phyloP scores from a whole-genome alignment of 2,329 filamentous ascomycete species.

The Sphaerulina vaccinii region DNA sequence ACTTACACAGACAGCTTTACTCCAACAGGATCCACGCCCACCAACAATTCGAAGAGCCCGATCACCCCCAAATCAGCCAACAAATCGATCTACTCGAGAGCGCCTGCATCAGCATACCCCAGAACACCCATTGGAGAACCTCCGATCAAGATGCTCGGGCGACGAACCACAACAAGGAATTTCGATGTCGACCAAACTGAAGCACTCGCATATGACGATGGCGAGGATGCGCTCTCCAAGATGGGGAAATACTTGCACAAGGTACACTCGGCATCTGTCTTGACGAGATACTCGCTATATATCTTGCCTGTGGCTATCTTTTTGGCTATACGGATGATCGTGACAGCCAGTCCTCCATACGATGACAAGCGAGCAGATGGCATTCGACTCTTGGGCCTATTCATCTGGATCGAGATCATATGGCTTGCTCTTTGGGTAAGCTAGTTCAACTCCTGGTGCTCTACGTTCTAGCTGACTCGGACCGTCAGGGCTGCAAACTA shows the following conservation, averaged over 20 bases:
- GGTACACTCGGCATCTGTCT: conserved; percentile 61
- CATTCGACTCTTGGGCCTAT: conserved; percentile 57
- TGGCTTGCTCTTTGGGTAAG: conserved; percentile 64
- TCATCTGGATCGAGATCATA: conserved; percentile 66
- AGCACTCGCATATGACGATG: conserved; percentile 35
- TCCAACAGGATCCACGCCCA: neutral
- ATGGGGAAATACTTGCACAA: conserved; percentile 66
- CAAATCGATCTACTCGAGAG: conserved; percentile 1
- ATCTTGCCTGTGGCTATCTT: conserved; percentile 62
- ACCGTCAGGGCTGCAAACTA: conserved; percentile 55
- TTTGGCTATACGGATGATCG: conserved; percentile 61
- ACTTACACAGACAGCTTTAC: too few species aligned
- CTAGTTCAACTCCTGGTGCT: neutral
- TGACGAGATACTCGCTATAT: conserved; percentile 67
- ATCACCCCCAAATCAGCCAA: neutral
- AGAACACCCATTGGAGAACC: conserved; percentile 1
- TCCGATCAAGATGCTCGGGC: conserved; percentile 6
- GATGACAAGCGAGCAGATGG: conserved; percentile 33
- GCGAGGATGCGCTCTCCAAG: conserved; percentile 60
- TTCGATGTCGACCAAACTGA: conserved; percentile 11
- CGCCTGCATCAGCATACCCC: neutral
- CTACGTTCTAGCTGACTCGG: neutral
- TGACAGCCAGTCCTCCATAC: conserved; percentile 37
- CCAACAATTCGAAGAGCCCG: conserved; percentile 4
- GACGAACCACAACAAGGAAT: conserved; percentile 9